Evolutionary conservation across 768 basidiomycete genomes (phyloP).

Genomic region (Pleurotus djamor): DNA sequence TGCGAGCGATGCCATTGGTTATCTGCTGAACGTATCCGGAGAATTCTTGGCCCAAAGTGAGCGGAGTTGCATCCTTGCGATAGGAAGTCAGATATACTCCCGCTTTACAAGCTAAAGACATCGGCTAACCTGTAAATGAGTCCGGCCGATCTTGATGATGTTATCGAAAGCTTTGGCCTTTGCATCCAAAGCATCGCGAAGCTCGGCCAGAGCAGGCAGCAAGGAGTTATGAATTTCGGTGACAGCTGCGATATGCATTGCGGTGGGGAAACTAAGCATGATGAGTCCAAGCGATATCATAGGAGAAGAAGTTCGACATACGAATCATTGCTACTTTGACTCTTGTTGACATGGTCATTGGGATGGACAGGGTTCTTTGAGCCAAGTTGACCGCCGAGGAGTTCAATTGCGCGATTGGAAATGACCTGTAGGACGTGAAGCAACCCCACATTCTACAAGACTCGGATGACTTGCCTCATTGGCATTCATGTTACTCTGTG

Average conservation of each 20-base stretch:
- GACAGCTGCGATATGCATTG: conserved; percentile 97
- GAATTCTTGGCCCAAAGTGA: conserved; percentile 98
- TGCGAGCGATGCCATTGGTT: conserved; percentile 84
- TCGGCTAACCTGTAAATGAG: conserved; percentile 75
- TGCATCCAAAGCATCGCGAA: conserved; percentile 79
- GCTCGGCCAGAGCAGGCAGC: conserved; percentile 81
- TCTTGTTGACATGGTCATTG: conserved; percentile 99
- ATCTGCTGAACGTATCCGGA: conserved; percentile 97
- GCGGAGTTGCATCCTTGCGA: conserved; percentile 87
- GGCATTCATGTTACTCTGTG: conserved; percentile 99
- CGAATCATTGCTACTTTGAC: conserved; percentile 99
- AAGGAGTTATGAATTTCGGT: conserved; percentile 79
- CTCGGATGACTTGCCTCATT: conserved; percentile 69
- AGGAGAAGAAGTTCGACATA: conserved; percentile 21
- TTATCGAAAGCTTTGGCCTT: conserved; percentile 83
- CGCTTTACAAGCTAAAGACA: neutral
- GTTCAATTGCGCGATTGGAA: conserved; percentile 96
- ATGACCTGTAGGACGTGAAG: conserved; percentile 64
- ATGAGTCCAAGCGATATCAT: neutral
- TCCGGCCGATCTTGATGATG: conserved; percentile 98
- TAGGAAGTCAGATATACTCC: conserved; percentile 1
- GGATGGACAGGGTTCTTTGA: conserved; percentile 98
- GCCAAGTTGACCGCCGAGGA: conserved; percentile 92
- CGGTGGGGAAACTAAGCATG: conserved; percentile 85
- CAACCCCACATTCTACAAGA: neutral